Evolutionary conservation across 1,284 basidiomycete species (phyloP).

Genomic region (Boletellus dicymbophilus): DNA sequence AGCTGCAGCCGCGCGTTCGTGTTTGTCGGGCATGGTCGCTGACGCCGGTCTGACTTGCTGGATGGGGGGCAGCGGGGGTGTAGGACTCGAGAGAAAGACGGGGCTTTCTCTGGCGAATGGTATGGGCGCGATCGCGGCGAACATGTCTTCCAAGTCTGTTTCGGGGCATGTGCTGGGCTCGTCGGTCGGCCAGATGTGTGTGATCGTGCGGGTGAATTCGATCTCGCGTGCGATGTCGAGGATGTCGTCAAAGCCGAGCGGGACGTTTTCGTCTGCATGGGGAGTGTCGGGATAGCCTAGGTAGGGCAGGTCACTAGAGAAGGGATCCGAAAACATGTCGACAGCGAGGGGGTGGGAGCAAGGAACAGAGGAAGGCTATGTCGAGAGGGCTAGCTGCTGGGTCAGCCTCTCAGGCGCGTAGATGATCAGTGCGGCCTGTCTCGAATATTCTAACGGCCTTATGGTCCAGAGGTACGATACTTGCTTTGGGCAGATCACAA

Average conservation of each 20-base stretch:
- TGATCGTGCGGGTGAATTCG: slow-evolving; percentile 26
- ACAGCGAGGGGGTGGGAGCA: slow-evolving; percentile 5
- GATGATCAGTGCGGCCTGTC: too few species aligned
- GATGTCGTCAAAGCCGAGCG: slow-evolving; percentile 29
- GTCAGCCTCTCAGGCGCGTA: too few species aligned
- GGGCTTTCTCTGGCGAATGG: slow-evolving; percentile 6
- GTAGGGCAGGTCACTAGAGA: slow-evolving; percentile 3
- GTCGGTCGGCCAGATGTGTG: slow-evolving; percentile 23
- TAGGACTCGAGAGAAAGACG: not conserved
- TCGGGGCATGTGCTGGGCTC: slow-evolving; percentile 12
- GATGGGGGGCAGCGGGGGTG: not conserved
- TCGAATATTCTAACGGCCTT: slow-evolving; percentile 29
- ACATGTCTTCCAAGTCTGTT: slow-evolving; percentile 21
- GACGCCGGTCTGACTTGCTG: not conserved
- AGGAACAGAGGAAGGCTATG: too few species aligned
- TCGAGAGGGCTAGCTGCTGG: too few species aligned
- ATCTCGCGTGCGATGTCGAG: slow-evolving; percentile 33
- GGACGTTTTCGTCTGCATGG: slow-evolving; percentile 2
- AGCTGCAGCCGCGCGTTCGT: not conserved
- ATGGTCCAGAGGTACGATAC: slow-evolving; percentile 54
- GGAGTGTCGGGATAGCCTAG: not conserved
- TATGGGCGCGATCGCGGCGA: slow-evolving; percentile 12
- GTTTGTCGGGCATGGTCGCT: not conserved
- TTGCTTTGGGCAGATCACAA: slow-evolving; percentile 44
- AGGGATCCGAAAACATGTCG: slow-evolving; percentile 25